Percentiles rank a stretch among this genome's conserved stretches.
Evolutionary conservation across 164 flowering plant genomes (phyloP).

Genomic region (Tetracentron sinense): DNA sequence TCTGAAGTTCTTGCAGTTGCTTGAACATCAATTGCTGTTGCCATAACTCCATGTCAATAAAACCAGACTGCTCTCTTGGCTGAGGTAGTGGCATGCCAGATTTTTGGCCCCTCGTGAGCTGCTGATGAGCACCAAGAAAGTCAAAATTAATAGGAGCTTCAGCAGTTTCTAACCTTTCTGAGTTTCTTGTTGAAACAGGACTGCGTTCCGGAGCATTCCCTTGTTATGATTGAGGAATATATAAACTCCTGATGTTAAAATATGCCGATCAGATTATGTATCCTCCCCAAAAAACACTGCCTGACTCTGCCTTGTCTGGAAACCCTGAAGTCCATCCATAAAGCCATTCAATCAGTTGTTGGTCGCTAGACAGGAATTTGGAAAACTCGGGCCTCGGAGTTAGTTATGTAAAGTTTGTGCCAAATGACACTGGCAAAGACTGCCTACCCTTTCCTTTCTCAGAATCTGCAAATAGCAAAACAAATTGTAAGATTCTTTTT

Average conservation of each 20-base stretch:
- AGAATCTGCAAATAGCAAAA: conserved; percentile 30
- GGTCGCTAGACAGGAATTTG: conserved; percentile 32
- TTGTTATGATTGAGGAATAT: conserved; percentile 35
- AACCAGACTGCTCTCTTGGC: conserved; percentile 43
- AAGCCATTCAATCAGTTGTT: conserved; percentile 40
- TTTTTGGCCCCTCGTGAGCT: conserved; percentile 31
- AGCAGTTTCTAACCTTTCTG: conserved; percentile 24
- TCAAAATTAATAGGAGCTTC: conserved; percentile 30
- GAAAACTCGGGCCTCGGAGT: conserved; percentile 32
- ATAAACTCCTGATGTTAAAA: conserved; percentile 35
- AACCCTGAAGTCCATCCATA: conserved; percentile 32
- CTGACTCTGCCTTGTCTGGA: conserved; percentile 39
- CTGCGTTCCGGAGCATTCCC: conserved; percentile 32
- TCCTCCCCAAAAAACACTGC: conserved; percentile 38
- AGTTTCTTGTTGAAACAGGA: conserved; percentile 23
- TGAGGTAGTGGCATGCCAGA: conserved; percentile 37
- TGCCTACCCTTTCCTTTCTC: conserved; percentile 34
- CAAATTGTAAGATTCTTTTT: background rate
- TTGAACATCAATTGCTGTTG: conserved; percentile 63
- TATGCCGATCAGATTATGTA: conserved; percentile 33
- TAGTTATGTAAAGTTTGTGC: conserved; percentile 32
- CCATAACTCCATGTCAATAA: conserved; percentile 47
- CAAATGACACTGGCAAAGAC: conserved; percentile 28
- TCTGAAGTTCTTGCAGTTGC: conserved; percentile 67
- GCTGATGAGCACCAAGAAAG: conserved; percentile 29